Percentiles rank a stretch among this genome's conserved stretches.
These are phyloP conservation scores for Aspergillus felis DNA, from an alignment of 2,329 filamentous ascomycete species.

Conservation along the genomic window DNA sequence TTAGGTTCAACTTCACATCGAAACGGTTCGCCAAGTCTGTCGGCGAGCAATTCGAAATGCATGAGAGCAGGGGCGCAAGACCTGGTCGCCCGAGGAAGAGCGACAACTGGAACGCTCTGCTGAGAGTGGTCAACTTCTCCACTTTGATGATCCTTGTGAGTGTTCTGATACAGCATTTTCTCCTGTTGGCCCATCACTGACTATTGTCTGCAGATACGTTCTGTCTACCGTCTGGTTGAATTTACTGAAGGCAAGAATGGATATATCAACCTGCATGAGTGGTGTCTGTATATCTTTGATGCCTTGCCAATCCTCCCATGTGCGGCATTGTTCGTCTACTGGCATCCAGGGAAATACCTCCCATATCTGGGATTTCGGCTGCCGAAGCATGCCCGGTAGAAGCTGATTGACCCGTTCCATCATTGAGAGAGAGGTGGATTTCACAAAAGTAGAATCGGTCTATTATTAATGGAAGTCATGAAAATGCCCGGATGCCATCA, in stretches of 20 bases:
- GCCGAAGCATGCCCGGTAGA: slow-evolving; percentile 26
- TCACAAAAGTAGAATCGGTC: too few relatives aligned
- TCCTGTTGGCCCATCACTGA: background rate
- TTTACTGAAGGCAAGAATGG: slow-evolving; percentile 42
- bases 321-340: slow-evolving; percentile 26
- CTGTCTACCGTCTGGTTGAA: slow-evolving; percentile 48
- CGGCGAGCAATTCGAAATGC: slow-evolving; percentile 21
- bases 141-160: slow-evolving; percentile 29
- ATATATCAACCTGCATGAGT: slow-evolving; percentile 42
- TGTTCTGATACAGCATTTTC: background rate
- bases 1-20: slow-evolving; percentile 47
- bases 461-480: too few relatives aligned
- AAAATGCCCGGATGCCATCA: background rate
- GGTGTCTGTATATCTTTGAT: slow-evolving; percentile 45
- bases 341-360: slow-evolving; percentile 32
- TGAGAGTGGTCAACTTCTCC: slow-evolving; percentile 28
- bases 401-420: too few relatives aligned
- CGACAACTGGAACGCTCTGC: slow-evolving; percentile 28
- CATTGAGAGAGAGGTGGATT: too few relatives aligned
- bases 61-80: background rate
- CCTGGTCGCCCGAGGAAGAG: slow-evolving; percentile 12
- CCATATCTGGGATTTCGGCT: slow-evolving; percentile 31
- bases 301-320: slow-evolving; percentile 35
- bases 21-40: slow-evolving; percentile 32
- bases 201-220: slow-evolving; percentile 30